A percentile compares a stretch with the other conserved stretches of the same genome.
These are phyloP conservation scores for Dendrobium chrysotoxum DNA, from an alignment of 106 monocot genomes.

Conservation along the genomic window DNA sequence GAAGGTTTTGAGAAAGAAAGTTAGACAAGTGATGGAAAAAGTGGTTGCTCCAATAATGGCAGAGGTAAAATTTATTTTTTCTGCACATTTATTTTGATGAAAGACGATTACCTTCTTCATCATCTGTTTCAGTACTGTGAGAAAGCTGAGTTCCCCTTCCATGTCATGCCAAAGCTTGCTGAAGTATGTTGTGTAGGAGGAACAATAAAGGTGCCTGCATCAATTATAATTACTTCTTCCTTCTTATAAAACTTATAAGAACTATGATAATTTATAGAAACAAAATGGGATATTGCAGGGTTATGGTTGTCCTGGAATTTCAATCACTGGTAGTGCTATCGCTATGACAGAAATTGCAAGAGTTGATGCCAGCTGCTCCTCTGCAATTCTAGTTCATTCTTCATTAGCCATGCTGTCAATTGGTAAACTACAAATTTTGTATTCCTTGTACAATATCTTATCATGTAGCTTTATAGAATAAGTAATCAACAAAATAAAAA, in stretches of 20 bases:
- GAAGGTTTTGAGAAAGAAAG: slow-evolving; percentile 40
- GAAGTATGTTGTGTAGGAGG: slow-evolving; percentile 63
- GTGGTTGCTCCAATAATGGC: slow-evolving; percentile 90
- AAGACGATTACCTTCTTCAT: too few species aligned
- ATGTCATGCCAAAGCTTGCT: slow-evolving; percentile 72
- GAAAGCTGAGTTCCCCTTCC: slow-evolving; percentile 93
- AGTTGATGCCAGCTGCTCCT: slow-evolving; percentile 92
- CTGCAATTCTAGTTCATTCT: slow-evolving; percentile 88
- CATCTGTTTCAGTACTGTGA: slow-evolving; percentile 62
- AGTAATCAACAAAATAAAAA: too few species aligned
- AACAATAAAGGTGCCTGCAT: slow-evolving; percentile 56
- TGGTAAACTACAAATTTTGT: slow-evolving; percentile 38
- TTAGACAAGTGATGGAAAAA: slow-evolving; percentile 67
- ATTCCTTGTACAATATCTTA: neutral
- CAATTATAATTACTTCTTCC: neutral
- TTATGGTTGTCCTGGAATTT: slow-evolving; percentile 86
- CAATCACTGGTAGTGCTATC: slow-evolving; percentile 70
- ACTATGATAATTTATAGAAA: too few species aligned
- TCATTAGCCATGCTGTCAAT: slow-evolving; percentile 91
- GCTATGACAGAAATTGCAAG: slow-evolving; percentile 69
- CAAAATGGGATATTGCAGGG: slow-evolving; percentile 27
- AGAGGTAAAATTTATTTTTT: slow-evolving; percentile 12
- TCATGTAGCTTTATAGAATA: too few species aligned
- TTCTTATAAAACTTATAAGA: neutral
- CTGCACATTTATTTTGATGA: too few species aligned